Evolutionary conservation across 2,329 filamentous ascomycete genomes (phyloP).

Genomic region (Pyrenophora seminiperda): DNA sequence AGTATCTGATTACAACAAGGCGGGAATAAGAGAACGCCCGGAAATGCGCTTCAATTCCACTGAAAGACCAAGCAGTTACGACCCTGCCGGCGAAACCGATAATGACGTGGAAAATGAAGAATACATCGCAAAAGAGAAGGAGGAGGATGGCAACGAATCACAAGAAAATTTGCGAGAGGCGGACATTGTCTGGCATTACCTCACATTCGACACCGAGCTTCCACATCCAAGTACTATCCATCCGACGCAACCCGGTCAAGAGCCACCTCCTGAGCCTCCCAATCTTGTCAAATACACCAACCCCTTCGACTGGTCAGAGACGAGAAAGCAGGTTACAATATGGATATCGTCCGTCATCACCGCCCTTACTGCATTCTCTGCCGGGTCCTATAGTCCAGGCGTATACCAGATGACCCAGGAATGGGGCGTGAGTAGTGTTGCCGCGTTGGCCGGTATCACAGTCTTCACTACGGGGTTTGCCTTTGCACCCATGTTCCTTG

Average conservation of each 20-base stretch:
- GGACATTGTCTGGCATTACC: constrained; percentile 62
- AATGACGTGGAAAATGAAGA: constrained; percentile 23
- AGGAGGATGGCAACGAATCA: constrained; percentile 3
- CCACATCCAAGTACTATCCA: constrained; percentile 53
- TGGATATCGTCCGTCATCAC: constrained; percentile 78
- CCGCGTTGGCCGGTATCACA: constrained; percentile 76
- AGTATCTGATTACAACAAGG: constrained; percentile 10
- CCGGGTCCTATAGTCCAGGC: constrained; percentile 78
- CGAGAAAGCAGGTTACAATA: constrained; percentile 72
- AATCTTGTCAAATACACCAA: constrained; percentile 69
- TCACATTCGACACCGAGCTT: constrained; percentile 66
- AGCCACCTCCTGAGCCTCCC: constrained; percentile 62
- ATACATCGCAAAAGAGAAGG: constrained; percentile 22
- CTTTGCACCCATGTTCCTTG: constrained; percentile 83
- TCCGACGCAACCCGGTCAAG: constrained; percentile 40
- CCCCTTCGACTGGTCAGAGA: constrained; percentile 73
- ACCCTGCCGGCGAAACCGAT: constrained; percentile 17
- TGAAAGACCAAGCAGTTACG: constrained; percentile 5
- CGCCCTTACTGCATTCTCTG: constrained; percentile 76
- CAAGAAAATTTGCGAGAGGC: constrained; percentile 19
- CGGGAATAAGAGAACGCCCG: constrained; percentile 41
- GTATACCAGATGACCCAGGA: constrained; percentile 67
- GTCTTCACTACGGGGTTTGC: constrained; percentile 78
- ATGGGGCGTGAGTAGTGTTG: constrained; percentile 68
- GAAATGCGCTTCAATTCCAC: constrained; percentile 2